Conservation (phyloP, 345 rosid species). For the Rhizophora mangle region DNA sequence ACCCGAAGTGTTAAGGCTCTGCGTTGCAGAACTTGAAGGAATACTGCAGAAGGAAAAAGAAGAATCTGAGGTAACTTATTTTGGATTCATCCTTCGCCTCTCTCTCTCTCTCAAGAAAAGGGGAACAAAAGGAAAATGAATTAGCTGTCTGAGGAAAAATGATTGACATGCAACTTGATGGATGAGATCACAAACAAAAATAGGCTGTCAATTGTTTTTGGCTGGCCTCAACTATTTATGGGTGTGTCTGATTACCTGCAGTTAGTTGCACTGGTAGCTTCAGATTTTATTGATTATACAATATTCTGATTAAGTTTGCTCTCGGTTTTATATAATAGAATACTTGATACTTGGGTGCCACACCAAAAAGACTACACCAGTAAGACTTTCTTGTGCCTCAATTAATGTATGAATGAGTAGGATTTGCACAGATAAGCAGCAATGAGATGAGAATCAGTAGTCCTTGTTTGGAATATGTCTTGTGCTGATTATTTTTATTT, state of each 20-base stretch:
- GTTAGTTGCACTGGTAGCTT: background rate
- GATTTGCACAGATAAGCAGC: background rate
- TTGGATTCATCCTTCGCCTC: too few relatives aligned
- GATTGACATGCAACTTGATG: background rate
- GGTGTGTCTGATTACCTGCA: background rate
- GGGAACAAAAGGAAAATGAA: too few relatives aligned
- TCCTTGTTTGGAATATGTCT: constrained; percentile 2
- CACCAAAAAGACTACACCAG: too few relatives aligned
- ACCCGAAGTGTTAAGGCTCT: constrained; percentile 12
- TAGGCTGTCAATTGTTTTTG: background rate
- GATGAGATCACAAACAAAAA: background rate
- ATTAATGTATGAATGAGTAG: background rate
- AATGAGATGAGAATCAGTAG: background rate
- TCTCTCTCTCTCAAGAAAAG: too few relatives aligned
- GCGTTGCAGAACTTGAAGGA: constrained; percentile 12
- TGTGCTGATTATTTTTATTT: background rate
- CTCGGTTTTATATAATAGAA: background rate
- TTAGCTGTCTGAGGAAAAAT: background rate
- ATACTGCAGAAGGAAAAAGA: constrained; percentile 20
- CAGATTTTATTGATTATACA: background rate
- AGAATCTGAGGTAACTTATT: constrained; percentile 31
- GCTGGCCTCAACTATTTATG: background rate
- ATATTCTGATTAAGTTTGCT: background rate
- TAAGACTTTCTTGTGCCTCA: background rate
- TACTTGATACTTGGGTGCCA: too few relatives aligned